These are phyloP conservation scores for Albizia julibrissin DNA, from an alignment of 306 rosid species.

Conservation along the genomic window DNA sequence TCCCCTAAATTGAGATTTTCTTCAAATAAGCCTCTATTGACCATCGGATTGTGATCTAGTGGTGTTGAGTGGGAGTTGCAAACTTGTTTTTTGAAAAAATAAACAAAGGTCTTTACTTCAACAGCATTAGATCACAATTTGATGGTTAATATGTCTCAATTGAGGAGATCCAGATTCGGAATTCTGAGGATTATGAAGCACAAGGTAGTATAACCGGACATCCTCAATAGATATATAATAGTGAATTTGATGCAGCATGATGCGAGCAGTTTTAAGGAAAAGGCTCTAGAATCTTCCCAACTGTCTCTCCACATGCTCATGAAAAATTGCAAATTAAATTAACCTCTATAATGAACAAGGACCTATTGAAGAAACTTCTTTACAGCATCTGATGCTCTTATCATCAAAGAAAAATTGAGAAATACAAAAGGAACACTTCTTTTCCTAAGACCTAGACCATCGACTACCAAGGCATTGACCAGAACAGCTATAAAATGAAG, in stretches of 20 bases:
- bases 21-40: background rate
- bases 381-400: background rate
- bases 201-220: background rate
- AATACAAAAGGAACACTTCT: background rate
- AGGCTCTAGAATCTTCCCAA: background rate
- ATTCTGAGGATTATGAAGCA: background rate
- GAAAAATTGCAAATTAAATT: background rate
- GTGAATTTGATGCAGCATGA: background rate
- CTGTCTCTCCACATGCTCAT: background rate
- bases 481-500: conserved; percentile 9
- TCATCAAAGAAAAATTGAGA: background rate
- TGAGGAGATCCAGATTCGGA: background rate
- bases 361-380: background rate
- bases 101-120: background rate
- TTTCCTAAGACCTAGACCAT: background rate
- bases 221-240: background rate
- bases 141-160: background rate
- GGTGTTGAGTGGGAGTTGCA: background rate
- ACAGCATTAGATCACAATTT: background rate
- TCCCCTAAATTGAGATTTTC: background rate
- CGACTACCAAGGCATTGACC: conserved; percentile 2
- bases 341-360: background rate
- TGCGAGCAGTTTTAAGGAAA: background rate
- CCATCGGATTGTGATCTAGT: background rate
- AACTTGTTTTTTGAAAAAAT: background rate